Conservation (phyloP, 2,329 filamentous ascomycete genomes). For the Pseudopyrenochaeta lycopersici region DNA sequence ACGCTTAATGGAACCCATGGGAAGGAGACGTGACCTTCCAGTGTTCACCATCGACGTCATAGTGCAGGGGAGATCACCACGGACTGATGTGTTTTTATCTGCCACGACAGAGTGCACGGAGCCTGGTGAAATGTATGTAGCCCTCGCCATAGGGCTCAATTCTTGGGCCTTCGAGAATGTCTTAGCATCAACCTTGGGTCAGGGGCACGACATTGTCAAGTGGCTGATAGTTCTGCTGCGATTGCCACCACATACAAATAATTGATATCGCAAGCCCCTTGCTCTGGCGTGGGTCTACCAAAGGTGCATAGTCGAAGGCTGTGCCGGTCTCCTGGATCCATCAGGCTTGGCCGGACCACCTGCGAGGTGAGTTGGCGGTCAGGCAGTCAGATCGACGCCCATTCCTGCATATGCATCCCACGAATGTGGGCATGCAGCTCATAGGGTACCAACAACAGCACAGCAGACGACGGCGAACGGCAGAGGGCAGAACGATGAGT, state of each 20-base stretch:
- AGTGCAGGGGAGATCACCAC: not conserved
- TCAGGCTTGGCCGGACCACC: slow-evolving; percentile 15
- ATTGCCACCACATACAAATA: slow-evolving; percentile 4
- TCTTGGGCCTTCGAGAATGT: not conserved
- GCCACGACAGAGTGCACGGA: not conserved
- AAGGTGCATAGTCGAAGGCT: not conserved
- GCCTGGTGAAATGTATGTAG: not conserved
- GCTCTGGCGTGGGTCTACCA: not conserved
- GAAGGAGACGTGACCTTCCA: not conserved
- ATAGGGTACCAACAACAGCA: slow-evolving; percentile 46
- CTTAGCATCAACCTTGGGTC: slow-evolving; percentile 2
- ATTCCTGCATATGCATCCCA: slow-evolving; percentile 34
- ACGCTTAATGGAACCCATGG: not conserved
- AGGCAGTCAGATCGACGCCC: slow-evolving; percentile 32
- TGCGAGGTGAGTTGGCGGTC: slow-evolving; percentile 50
- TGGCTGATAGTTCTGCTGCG: not conserved
- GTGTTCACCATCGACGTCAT: not conserved
- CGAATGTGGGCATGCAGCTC: slow-evolving; percentile 40
- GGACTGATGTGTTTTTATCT: not conserved
- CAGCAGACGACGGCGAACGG: slow-evolving; percentile 21
- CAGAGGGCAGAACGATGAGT: slow-evolving; percentile 27
- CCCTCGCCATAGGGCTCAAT: not conserved
- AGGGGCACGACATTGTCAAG: slow-evolving; percentile 5
- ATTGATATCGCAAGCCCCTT: not conserved
- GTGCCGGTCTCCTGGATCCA: slow-evolving; percentile 6